A percentile compares a stretch with the other conserved stretches of the same genome.
Conservation (phyloP, 176 grass and related monocot genomes). For the Eleusine coracana region DNA sequence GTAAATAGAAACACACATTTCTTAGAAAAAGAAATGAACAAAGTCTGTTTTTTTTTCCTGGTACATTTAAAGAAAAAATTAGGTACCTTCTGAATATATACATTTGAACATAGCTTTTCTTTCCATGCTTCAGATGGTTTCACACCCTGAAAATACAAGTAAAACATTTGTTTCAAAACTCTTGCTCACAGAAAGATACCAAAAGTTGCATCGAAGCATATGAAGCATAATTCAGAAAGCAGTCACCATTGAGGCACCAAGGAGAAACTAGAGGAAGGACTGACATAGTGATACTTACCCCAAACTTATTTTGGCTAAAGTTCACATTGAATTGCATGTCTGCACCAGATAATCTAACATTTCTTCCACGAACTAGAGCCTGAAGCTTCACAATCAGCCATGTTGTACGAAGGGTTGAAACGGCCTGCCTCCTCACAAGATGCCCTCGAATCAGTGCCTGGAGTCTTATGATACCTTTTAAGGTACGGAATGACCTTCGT, state of each 20-base stretch:
- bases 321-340: slow-evolving; percentile 36
- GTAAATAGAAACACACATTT: slow-evolving; percentile 22
- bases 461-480: slow-evolving; percentile 96
- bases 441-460: slow-evolving; percentile 91
- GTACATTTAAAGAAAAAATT: not conserved
- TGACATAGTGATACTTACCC: slow-evolving; percentile 45
- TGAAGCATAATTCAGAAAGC: slow-evolving; percentile 1
- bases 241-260: not conserved
- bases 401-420: slow-evolving; percentile 68
- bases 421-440: slow-evolving; percentile 92
- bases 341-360: slow-evolving; percentile 49
- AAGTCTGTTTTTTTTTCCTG: not conserved
- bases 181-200: slow-evolving; percentile 8
- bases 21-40: slow-evolving; percentile 23
- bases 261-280: slow-evolving; percentile 20
- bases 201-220: not conserved
- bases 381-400: slow-evolving; percentile 79
- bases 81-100: slow-evolving; percentile 76
- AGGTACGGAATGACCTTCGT: slow-evolving; percentile 77
- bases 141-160: slow-evolving; percentile 46
- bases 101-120: slow-evolving; percentile 72
- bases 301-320: slow-evolving; percentile 37
- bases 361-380: slow-evolving; percentile 76
- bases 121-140: slow-evolving; percentile 61
- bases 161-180: slow-evolving; percentile 31